Percentiles rank a stretch among this genome's conserved stretches.
These are phyloP conservation scores for Abortiporus biennis DNA, from an alignment of 1,284 basidiomycete species.

Conservation along the genomic window DNA sequence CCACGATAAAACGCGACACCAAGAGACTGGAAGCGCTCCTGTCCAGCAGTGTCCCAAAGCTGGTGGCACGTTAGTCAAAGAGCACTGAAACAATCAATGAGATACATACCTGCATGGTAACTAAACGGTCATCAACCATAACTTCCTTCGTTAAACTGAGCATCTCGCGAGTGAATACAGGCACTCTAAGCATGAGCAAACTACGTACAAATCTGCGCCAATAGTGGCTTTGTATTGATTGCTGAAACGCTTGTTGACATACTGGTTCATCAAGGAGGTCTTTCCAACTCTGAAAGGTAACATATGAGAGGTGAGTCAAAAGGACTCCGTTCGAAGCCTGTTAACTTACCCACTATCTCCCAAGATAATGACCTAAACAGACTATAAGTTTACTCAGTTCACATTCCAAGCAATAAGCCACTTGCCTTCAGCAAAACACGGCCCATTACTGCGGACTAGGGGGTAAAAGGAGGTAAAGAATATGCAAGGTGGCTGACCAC, in stretches of 20 bases:
- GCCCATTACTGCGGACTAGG: slow-evolving; percentile 47
- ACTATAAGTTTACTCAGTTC: too few relatives aligned
- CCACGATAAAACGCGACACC: slow-evolving; percentile 99
- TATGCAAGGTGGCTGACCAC: slow-evolving; percentile 8
- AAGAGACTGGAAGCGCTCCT: slow-evolving; percentile 98
- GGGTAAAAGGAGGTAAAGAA: slow-evolving; percentile 5
- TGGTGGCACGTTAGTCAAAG: slow-evolving; percentile 25
- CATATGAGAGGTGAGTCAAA: slow-evolving; percentile 4
- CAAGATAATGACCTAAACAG: slow-evolving; percentile 94
- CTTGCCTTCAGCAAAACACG: slow-evolving; percentile 92
- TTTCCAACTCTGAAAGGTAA: slow-evolving; percentile 80
- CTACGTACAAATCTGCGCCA: slow-evolving; percentile 80
- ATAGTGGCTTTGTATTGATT: slow-evolving; percentile 99
- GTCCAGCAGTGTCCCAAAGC: slow-evolving; percentile 99
- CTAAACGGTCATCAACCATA: slow-evolving; percentile 95
- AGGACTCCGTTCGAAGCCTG: slow-evolving; percentile 1
- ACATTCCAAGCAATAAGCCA: slow-evolving; percentile 5
- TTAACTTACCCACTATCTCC: slow-evolving; percentile 94
- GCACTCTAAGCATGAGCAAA: slow-evolving; percentile 5
- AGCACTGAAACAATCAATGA: neutral
- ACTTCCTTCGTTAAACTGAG: slow-evolving; percentile 98
- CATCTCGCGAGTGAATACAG: too few relatives aligned
- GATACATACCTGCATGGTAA: slow-evolving; percentile 90
- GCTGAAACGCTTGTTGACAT: slow-evolving; percentile 99
- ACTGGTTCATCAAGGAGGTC: slow-evolving; percentile 99